Evolutionary conservation across 2,329 filamentous ascomycete genomes (phyloP), one percentile per base, ranked within the genome.

Genomic region (Mycocentrospora acerina): DNA sequence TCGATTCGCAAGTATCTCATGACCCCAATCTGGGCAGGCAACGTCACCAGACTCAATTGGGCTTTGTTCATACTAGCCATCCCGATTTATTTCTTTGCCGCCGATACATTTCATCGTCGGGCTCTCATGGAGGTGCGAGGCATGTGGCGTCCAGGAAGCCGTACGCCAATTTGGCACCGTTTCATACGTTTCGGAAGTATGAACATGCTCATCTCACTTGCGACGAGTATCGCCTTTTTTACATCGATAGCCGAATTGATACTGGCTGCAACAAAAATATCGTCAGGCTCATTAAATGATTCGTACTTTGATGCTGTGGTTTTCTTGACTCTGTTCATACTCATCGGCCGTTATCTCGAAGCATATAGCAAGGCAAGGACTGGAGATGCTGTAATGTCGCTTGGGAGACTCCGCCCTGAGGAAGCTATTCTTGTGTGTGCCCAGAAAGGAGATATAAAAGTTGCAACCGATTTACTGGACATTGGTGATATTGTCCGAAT

Each of bases 101-200:
- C 90, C 0, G 88, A 95, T 62, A 76, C 90, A 2, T 96, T 96
- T 64, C 91, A 96, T 60, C 68, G 76, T 10, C 79, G 87, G 27
- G 86, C 88, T 0, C 62, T 90, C 51, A 93, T 90, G 62, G 90
- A 95, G 56, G 71, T 96, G 10, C 75, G 76, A 44, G 77, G 82
- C 0, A 73, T 95, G 47, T 96, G 90, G 90, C 78, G 85, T 15
- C 81, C 73, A 2, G 80, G 82, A 18, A 95, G 88, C 60, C 80
- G 78, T 25, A 84, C 84, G 1, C 86, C 88, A 0, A 63, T 94
- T 4, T 55, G 87, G 12, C 79, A 85, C 52, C 77, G 90, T 11
- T 90, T 96, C 59, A 89, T 90, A 64, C 83, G 86, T n/a, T 96
- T 96, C 58, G 90, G 90, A 7, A 95, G 90, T 71, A 96, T 96